These are phyloP conservation scores for Aspergillus unguis DNA, from an alignment of 2,329 filamentous ascomycete genomes.

Conservation along the genomic window DNA sequence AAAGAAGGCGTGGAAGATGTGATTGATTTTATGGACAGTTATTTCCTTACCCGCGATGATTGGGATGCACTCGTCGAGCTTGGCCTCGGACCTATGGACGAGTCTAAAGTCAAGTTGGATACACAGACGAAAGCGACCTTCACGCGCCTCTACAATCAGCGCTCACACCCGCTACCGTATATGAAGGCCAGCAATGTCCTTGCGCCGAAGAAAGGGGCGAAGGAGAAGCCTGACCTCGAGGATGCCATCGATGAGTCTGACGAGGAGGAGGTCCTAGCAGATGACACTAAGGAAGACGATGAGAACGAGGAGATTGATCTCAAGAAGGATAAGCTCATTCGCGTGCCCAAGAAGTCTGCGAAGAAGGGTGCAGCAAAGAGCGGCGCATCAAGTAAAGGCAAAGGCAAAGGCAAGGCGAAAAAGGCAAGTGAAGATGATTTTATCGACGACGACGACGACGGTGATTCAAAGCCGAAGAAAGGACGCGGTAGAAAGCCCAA, in stretches of 20 bases:
- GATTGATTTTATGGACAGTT: constrained; percentile 95
- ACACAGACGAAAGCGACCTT: constrained; percentile 84
- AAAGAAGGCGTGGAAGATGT: constrained; percentile 77
- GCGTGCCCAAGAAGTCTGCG: constrained; percentile 71
- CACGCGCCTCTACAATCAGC: constrained; percentile 83
- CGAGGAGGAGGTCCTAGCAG: constrained; percentile 58
- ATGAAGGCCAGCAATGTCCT: constrained; percentile 83
- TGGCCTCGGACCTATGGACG: constrained; percentile 78
- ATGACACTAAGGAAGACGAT: constrained; percentile 56
- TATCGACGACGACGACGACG: constrained; percentile 36
- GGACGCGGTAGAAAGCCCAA: constrained; percentile 34
- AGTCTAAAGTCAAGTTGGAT: constrained; percentile 73
- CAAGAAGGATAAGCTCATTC: constrained; percentile 95
- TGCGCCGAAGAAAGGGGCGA: constrained; percentile 66
- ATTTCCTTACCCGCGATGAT: constrained; percentile 91
- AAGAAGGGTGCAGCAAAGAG: constrained; percentile 35
- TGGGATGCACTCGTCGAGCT: constrained; percentile 91
- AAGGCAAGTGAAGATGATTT: constrained; percentile 26
- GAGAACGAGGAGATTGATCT: constrained; percentile 78
- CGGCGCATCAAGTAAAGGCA: constrained; percentile 31
- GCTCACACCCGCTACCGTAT: constrained; percentile 86
- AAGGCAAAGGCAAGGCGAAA: constrained; percentile 51
- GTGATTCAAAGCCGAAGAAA: constrained; percentile 54
- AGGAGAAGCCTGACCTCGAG: constrained; percentile 86
- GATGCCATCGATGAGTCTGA: constrained; percentile 94